These are phyloP conservation scores for Lyophyllum atratum DNA, from an alignment of 768 basidiomycete species.

Conservation along the genomic window DNA sequence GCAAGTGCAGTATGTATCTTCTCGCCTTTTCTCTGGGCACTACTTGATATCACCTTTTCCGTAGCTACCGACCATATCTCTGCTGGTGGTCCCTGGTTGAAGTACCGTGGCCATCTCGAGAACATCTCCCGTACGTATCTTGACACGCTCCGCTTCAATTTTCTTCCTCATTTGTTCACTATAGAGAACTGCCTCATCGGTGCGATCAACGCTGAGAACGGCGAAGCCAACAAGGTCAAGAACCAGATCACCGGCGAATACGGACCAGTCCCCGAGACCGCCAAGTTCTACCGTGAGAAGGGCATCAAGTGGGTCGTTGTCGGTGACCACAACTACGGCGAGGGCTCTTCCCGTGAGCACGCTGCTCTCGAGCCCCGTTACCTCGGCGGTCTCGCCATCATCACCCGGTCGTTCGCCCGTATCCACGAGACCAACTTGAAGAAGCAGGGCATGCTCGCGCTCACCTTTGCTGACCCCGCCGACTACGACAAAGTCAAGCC, in stretches of 20 bases:
- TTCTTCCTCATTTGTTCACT: not conserved
- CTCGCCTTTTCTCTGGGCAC: not conserved
- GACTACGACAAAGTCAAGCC: slow-evolving; percentile 95
- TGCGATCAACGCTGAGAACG: slow-evolving; percentile 94
- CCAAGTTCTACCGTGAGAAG: slow-evolving; percentile 83
- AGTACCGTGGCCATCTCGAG: slow-evolving; percentile 98
- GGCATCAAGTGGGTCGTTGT: slow-evolving; percentile 97
- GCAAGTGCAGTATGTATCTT: slow-evolving; percentile 89
- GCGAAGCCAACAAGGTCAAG: slow-evolving; percentile 94
- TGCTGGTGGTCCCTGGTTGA: slow-evolving; percentile 98
- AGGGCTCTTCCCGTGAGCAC: slow-evolving; percentile 97
- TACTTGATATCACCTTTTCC: slow-evolving; percentile 5
- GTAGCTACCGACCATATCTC: slow-evolving; percentile 91
- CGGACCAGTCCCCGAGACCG: slow-evolving; percentile 83
- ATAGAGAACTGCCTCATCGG: slow-evolving; percentile 96
- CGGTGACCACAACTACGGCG: slow-evolving; percentile 95
- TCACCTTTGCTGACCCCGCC: slow-evolving; percentile 88
- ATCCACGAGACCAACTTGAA: slow-evolving; percentile 99
- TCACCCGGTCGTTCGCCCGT: slow-evolving; percentile 95
- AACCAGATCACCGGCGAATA: slow-evolving; percentile 88
- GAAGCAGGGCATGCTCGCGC: slow-evolving; percentile 98
- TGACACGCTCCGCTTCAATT: slow-evolving; percentile 3
- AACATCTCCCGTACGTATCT: slow-evolving; percentile 86
- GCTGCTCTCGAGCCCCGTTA: slow-evolving; percentile 95
- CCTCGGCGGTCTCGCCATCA: slow-evolving; percentile 94